phyloP scores from a whole-genome alignment of 1,284 basidiomycete genomes.

The Phellopilus nigrolimitatus region DNA sequence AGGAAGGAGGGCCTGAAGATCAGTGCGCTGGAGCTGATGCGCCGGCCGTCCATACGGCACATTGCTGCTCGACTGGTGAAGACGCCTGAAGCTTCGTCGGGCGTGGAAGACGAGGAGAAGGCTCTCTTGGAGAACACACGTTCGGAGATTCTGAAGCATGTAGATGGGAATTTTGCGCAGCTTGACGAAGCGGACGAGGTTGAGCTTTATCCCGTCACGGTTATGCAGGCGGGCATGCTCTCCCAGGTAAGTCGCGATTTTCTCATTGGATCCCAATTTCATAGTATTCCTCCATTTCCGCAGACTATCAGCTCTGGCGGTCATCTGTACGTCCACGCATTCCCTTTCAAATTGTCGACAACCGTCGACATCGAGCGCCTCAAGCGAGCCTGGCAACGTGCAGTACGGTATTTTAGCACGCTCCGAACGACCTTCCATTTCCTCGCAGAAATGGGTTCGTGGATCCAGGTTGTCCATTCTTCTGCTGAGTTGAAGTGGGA shows the following conservation, averaged over 20 bases:
- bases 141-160: conserved; percentile 16
- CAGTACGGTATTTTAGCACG: conserved; percentile 33
- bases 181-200: conserved; percentile 33
- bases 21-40: conserved; percentile 35
- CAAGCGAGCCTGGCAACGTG: conserved; percentile 34
- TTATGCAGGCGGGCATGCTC: conserved; percentile 46
- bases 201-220: conserved; percentile 37
- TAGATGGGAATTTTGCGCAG: conserved; percentile 25
- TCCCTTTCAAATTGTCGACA: conserved; percentile 35
- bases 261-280: not conserved
- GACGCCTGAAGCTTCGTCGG: not conserved
- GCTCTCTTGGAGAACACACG: conserved; percentile 8
- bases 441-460: conserved; percentile 32
- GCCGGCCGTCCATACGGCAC: conserved; percentile 23
- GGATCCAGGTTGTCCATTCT: conserved; percentile 43
- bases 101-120: not conserved
- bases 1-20: conserved; percentile 30
- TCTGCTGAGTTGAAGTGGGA: conserved; percentile 33
- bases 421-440: conserved; percentile 48
- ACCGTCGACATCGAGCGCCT: conserved; percentile 30
- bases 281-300: not conserved
- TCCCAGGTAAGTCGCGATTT: conserved; percentile 37
- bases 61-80: conserved; percentile 19
- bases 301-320: conserved; percentile 45
- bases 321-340: conserved; percentile 42